These are phyloP conservation scores for Meira nashicola DNA, from an alignment of 1,284 basidiomycete genomes.

Conservation along the genomic window DNA sequence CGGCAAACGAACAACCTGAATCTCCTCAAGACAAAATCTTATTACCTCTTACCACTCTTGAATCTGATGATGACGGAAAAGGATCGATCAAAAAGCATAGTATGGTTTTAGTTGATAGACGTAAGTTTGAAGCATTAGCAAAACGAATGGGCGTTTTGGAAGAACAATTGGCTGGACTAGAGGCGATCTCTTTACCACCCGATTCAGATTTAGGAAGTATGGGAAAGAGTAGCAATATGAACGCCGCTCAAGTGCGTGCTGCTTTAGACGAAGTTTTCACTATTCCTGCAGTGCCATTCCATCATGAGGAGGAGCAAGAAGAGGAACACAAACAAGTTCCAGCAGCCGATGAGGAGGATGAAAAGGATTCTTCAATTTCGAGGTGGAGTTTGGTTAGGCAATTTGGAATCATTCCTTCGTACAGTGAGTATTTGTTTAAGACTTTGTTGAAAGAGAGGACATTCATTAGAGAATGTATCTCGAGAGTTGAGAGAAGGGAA, in stretches of 20 bases:
- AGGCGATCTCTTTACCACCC: conserved; percentile 1
- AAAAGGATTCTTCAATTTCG: neutral
- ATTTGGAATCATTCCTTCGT: conserved; percentile 9
- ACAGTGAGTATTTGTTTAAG: neutral
- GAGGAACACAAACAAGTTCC: neutral
- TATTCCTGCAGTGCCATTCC: neutral
- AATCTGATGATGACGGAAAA: conserved; percentile 33
- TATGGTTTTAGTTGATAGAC: conserved; percentile 42
- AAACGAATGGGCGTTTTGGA: conserved; percentile 33
- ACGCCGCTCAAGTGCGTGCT: neutral
- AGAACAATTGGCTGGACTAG: conserved; percentile 14
- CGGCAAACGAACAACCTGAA: no score
- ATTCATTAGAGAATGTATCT: neutral
- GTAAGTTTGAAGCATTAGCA: conserved; percentile 38
- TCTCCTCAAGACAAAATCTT: conserved; percentile 13
- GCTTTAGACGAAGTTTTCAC: conserved; percentile 9
- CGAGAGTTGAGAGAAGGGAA: neutral
- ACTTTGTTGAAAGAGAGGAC: neutral
- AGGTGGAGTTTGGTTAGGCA: neutral
- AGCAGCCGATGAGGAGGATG: neutral
- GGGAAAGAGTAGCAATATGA: neutral
- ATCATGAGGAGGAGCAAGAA: neutral
- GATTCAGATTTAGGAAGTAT: conserved; percentile 5
- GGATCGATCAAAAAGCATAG: conserved; percentile 37
- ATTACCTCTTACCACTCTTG: conserved; percentile 31